Evolutionary conservation across 495 filamentous ascomycete genomes (phyloP).

Genomic region (Massariosphaeria phaeospora): DNA sequence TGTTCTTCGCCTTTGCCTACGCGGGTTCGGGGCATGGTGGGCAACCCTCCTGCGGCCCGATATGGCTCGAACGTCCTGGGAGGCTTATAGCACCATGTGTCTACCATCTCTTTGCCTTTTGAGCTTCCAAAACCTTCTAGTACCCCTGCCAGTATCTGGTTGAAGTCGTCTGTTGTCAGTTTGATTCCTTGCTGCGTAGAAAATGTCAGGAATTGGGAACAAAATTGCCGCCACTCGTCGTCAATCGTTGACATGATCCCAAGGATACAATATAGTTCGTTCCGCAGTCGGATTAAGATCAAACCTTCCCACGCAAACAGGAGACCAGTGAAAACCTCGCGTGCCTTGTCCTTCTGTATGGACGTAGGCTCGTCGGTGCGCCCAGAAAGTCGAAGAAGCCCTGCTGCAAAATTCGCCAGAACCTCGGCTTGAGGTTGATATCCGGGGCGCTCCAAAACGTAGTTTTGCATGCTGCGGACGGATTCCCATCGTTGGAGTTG

Average conservation of each 20-base stretch:
- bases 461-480: slow-evolving; percentile 44
- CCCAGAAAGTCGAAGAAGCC: slow-evolving; percentile 21
- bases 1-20: slow-evolving; percentile 23
- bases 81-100: slow-evolving; percentile 25
- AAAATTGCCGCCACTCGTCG: slow-evolving; percentile 12
- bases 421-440: slow-evolving; percentile 23
- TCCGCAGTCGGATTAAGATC: slow-evolving; percentile 4
- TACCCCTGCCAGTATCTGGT: slow-evolving; percentile 21
- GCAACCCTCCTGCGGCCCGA: slow-evolving; percentile 25
- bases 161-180: slow-evolving; percentile 26
- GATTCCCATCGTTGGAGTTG: slow-evolving; percentile 46
- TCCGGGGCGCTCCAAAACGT: slow-evolving; percentile 38
- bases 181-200: slow-evolving; percentile 6
- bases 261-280: slow-evolving; percentile 23
- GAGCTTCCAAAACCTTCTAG: slow-evolving; percentile 25
- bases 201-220: slow-evolving; percentile 17
- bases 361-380: not conserved
- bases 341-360: slow-evolving; percentile 2
- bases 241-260: slow-evolving; percentile 21
- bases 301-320: slow-evolving; percentile 23
- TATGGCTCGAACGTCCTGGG: slow-evolving; percentile 18
- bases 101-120: slow-evolving; percentile 21
- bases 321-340: slow-evolving; percentile 11
- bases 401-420: slow-evolving; percentile 32
- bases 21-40: slow-evolving; percentile 21